Evolutionary conservation across 2,329 filamentous ascomycete genomes (phyloP).

Genomic region (Dactylellina cionopaga): DNA sequence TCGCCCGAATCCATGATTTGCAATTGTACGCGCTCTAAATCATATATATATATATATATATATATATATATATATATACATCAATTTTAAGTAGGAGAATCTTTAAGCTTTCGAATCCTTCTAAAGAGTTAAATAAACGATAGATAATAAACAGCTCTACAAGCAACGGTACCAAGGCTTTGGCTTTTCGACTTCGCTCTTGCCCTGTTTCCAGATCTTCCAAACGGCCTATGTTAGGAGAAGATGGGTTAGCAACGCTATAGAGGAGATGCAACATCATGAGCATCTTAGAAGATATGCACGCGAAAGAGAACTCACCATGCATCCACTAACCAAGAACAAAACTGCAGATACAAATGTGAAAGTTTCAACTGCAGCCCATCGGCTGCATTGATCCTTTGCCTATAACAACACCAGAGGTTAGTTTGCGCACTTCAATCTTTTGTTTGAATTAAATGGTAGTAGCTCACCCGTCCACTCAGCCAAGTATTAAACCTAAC

Average conservation of each 20-base stretch:
- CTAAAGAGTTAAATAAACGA: no score
- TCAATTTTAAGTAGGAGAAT: not conserved
- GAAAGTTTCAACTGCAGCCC: slow-evolving; percentile 50
- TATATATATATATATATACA: no score
- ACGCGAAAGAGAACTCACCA: slow-evolving; percentile 30
- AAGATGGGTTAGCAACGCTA: no score
- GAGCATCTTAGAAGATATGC: not conserved
- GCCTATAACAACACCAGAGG: slow-evolving; percentile 8
- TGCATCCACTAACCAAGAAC: slow-evolving; percentile 28
- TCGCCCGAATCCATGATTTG: no score
- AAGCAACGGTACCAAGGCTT: slow-evolving; percentile 41
- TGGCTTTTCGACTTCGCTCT: slow-evolving; percentile 37
- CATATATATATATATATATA: no score
- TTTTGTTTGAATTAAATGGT: not conserved
- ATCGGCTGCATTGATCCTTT: slow-evolving; percentile 43
- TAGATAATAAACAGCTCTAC: slow-evolving; percentile 12
- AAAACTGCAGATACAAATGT: slow-evolving; percentile 40
- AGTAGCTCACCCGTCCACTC: slow-evolving; percentile 36
- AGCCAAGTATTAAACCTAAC: slow-evolving; percentile 37
- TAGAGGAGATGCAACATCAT: no score
- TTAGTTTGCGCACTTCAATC: not conserved
- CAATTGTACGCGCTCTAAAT: no score
- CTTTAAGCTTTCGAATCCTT: not conserved
- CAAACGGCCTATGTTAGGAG: slow-evolving; percentile 41
- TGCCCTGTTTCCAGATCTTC: slow-evolving; percentile 48